phyloP scores from a whole-genome alignment of 2,329 filamentous ascomycete species.

The Aureobasidium sp. region DNA sequence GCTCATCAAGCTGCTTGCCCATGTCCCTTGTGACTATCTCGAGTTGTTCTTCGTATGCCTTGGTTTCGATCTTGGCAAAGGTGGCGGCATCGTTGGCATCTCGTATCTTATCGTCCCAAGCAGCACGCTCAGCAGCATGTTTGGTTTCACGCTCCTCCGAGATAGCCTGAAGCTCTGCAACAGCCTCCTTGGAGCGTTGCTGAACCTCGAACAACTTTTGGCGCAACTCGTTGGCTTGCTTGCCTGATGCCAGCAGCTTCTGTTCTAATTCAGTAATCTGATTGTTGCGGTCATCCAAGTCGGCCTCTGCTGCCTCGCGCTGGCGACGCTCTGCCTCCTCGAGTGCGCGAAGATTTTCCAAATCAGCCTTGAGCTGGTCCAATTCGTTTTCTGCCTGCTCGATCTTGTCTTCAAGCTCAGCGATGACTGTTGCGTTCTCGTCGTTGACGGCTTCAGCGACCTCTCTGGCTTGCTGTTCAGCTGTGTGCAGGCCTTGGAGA shows the following conservation, averaged over 20 bases:
- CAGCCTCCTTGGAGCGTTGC: slow-evolving; percentile 33
- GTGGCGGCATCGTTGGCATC: slow-evolving; percentile 32
- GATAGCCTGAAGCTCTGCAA: slow-evolving; percentile 33
- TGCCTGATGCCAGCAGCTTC: slow-evolving; percentile 35
- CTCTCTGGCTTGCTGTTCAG: slow-evolving; percentile 28
- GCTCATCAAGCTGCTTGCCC: slow-evolving; percentile 22
- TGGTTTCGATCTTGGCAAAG: slow-evolving; percentile 30
- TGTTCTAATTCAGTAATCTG: slow-evolving; percentile 36
- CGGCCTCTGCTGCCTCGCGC: slow-evolving; percentile 37
- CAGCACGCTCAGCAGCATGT: slow-evolving; percentile 31
- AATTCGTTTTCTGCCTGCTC: slow-evolving; percentile 28
- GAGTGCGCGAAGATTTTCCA: slow-evolving; percentile 32
- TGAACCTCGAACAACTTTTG: slow-evolving; percentile 42
- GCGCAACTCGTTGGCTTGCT: slow-evolving; percentile 42
- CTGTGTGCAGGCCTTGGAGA: slow-evolving; percentile 30
- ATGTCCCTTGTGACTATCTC: slow-evolving; percentile 25
- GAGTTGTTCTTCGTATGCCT: slow-evolving; percentile 32
- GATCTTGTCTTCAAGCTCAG: slow-evolving; percentile 33
- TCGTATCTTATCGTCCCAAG: slow-evolving; percentile 33
- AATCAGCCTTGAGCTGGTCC: slow-evolving; percentile 26
- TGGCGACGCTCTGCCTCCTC: slow-evolving; percentile 37
- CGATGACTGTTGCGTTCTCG: slow-evolving; percentile 31
- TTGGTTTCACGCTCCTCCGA: slow-evolving; percentile 35
- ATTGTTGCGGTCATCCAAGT: slow-evolving; percentile 37
- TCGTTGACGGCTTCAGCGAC: slow-evolving; percentile 33